Evolutionary conservation across 208 protist species (phyloP), one percentile per base, ranked within the genome.

Genomic region (Leishmania lainsoni): DNA sequence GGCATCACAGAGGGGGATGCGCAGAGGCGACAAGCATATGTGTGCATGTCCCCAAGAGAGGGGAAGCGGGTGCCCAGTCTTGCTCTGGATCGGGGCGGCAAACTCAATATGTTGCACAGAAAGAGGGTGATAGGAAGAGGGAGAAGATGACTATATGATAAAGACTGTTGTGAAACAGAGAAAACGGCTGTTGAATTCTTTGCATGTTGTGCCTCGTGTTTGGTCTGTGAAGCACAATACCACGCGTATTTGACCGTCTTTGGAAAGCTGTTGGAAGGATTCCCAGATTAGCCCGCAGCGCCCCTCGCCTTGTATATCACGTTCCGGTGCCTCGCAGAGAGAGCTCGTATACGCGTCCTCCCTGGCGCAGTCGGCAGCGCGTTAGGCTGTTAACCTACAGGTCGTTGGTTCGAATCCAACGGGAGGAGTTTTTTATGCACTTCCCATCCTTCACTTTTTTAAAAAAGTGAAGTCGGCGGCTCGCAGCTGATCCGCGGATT

Each of bases 351-450:
- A 0, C 0, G 16, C 0, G 76, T 97, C 94, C 94, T 97, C 93
- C 94, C 89, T 97, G 94, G 93, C 94, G 94, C 94, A 97, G 93
- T 97, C 94, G 94, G 94, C 93, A 97, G 94, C 94, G 94, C 93
- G 94, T 97, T 97, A 97, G 94, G 94, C 94, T 97, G 94, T 97
- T 97, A 97, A 97, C 94, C 94, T 97, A 97, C 94, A 97, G 94
- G 94, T 97, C 94, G 94, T 97, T 97, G 94, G 94, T 97, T 97
- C 94, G 94, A 97, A 97, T 95, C 94, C 94, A 97, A 97, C 94
- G 90, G 94, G 94, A 97, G 94, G 94, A 97, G 94, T 61, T 91
- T 91, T 97, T 97, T 95, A 17, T 76, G 26, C n/a, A 22, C 39
- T 48, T 58, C 59, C 45, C 39, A 49, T 61, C 22, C 4, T 72